Percentiles rank a stretch among this genome's conserved stretches.
phyloP scores from a whole-genome alignment of 2,329 filamentous ascomycete species.

The Aspergillus sp. region DNA sequence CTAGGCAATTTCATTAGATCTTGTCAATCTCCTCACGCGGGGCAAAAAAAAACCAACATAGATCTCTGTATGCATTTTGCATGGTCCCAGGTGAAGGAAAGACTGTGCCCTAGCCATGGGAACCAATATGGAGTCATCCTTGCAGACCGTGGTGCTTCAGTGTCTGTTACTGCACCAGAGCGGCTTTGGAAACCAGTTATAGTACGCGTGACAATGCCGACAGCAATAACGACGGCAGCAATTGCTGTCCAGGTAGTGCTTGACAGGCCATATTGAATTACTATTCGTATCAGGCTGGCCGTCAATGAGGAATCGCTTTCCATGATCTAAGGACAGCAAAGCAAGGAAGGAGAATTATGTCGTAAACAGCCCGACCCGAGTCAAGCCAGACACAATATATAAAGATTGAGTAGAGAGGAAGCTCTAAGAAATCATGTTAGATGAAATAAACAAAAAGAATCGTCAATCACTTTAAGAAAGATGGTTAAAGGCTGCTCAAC shows the following conservation, averaged over 20 bases:
- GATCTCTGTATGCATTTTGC: conserved; percentile 38
- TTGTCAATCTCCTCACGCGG: conserved; percentile 17
- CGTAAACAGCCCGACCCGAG: no score
- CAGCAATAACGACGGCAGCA: conserved; percentile 19
- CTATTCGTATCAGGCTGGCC: conserved; percentile 11
- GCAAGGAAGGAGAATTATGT: background rate
- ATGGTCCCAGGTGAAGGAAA: conserved; percentile 41
- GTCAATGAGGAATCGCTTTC: conserved; percentile 10
- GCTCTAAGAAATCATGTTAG: background rate
- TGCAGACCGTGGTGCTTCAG: conserved; percentile 30
- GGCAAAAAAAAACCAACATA: conserved; percentile 22
- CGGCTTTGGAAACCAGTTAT: conserved; percentile 28
- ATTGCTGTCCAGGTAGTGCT: conserved; percentile 19
- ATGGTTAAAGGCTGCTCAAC: no score
- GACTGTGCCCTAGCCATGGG: conserved; percentile 48
- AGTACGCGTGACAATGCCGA: conserved; percentile 33
- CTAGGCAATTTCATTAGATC: background rate
- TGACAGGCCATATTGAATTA: conserved; percentile 12
- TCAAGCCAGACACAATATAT: background rate
- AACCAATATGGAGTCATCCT: conserved; percentile 52
- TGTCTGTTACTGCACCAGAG: conserved; percentile 9
- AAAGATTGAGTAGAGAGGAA: background rate
- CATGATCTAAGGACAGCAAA: conserved; percentile 4
- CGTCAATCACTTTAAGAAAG: no score
- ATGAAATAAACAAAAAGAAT: background rate